Evolutionary conservation across 2,329 filamentous ascomycete species (phyloP).

Genomic region (Aspergillus niger): DNA sequence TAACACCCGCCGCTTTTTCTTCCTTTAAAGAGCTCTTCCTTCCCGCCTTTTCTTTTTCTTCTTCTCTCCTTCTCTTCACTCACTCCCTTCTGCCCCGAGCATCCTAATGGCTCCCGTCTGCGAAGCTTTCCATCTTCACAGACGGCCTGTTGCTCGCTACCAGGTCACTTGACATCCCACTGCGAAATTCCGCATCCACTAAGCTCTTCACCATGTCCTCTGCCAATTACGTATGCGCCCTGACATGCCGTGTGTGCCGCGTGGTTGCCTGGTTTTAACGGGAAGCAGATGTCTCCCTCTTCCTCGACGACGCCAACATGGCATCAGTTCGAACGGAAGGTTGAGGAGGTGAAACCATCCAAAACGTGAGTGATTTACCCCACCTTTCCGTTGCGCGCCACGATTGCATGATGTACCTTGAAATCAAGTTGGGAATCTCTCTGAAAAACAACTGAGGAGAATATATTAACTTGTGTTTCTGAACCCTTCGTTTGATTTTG

Average conservation of each 20-base stretch:
- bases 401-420: conserved; percentile 70
- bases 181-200: not conserved
- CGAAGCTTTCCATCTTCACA: conserved; percentile 36
- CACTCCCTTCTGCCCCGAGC: conserved; percentile 4
- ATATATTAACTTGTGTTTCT: conserved; percentile 77
- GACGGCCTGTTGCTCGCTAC: conserved; percentile 29
- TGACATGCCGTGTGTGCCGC: conserved; percentile 33
- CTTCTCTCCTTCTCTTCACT: conserved; percentile 22
- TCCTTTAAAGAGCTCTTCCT: conserved; percentile 17
- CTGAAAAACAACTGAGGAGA: conserved; percentile 93
- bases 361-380: conserved; percentile 71
- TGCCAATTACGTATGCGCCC: conserved; percentile 45
- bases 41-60: conserved; percentile 23
- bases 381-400: conserved; percentile 24
- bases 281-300: conserved; percentile 65
- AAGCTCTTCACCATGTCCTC: conserved; percentile 37
- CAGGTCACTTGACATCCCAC: conserved; percentile 20
- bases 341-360: conserved; percentile 80
- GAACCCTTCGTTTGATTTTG: conserved; percentile 45
- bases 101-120: conserved; percentile 39
- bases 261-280: conserved; percentile 40
- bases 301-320: conserved; percentile 71
- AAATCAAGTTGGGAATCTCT: conserved; percentile 99
- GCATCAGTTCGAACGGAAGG: conserved; percentile 76
- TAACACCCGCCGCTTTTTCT: conserved; percentile 26